Conservation (phyloP, 2,329 filamentous ascomycete genomes). For the Diplodia mutila region DNA sequence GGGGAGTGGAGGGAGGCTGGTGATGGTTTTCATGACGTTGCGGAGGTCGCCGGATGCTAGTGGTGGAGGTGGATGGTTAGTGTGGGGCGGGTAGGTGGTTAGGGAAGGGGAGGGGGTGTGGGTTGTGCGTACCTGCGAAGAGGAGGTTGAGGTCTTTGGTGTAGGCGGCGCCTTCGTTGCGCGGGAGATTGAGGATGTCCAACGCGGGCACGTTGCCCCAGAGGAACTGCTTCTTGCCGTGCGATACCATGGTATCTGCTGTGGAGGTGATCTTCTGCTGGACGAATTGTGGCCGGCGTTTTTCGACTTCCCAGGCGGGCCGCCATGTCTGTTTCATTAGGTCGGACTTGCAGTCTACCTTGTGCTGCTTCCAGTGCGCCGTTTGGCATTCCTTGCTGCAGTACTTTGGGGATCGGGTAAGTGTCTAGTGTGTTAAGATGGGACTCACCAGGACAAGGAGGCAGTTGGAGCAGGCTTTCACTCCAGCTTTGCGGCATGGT, state of each 20-base stretch:
- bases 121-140: constrained; percentile 38
- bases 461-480: neutral
- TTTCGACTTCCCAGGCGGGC: constrained; percentile 37
- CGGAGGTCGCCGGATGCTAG: constrained; percentile 51
- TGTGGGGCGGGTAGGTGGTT: neutral
- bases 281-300: constrained; percentile 35
- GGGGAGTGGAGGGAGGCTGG: too few species aligned
- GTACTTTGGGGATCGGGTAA: constrained; percentile 35
- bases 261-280: neutral
- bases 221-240: constrained; percentile 37
- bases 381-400: constrained; percentile 40
- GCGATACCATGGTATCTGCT: neutral
- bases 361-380: constrained; percentile 38
- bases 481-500: neutral
- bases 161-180: constrained; percentile 32
- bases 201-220: constrained; percentile 50
- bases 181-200: constrained; percentile 42
- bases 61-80: too few species aligned
- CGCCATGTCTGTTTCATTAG: constrained; percentile 35
- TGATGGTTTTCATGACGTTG: constrained; percentile 48
- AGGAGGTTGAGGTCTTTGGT: constrained; percentile 36
- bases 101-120: neutral
- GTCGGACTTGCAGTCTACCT: constrained; percentile 37
- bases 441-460: neutral
- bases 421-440: neutral